Evolutionary conservation across 371 early-diverging fungal species (phyloP).

Genomic region (Mortierella sp.): DNA sequence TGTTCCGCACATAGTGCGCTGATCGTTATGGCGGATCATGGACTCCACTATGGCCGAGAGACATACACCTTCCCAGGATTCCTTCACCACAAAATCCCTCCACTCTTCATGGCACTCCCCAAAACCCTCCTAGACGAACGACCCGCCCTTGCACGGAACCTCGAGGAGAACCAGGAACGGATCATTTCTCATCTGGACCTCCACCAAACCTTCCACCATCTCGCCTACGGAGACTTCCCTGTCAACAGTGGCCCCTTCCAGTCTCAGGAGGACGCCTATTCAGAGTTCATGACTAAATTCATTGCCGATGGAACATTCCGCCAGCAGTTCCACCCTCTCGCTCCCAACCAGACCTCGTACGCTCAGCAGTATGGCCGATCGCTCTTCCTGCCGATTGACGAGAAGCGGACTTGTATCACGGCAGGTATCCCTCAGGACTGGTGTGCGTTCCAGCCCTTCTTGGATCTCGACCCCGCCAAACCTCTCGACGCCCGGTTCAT

Average conservation of each 20-base stretch:
- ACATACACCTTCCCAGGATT: constrained; percentile 51
- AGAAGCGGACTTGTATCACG: constrained; percentile 28
- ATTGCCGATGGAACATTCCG: constrained; percentile 43
- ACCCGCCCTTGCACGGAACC: constrained; percentile 30
- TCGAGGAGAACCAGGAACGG: constrained; percentile 42
- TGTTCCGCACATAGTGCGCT: constrained; percentile 25
- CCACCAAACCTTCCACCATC: constrained; percentile 52
- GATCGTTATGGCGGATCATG: constrained; percentile 56
- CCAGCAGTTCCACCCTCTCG: constrained; percentile 30
- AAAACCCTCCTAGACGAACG: constrained; percentile 25
- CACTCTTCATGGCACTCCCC: constrained; percentile 51
- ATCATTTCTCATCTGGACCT: constrained; percentile 53
- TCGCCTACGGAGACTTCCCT: constrained; percentile 54
- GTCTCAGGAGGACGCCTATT: constrained; percentile 10
- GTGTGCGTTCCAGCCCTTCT: constrained; percentile 56
- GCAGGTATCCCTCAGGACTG: constrained; percentile 48
- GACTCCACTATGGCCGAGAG: constrained; percentile 59
- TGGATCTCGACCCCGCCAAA: constrained; percentile 36
- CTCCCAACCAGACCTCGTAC: constrained; percentile 42
- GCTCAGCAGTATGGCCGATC: constrained; percentile 53
- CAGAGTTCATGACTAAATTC: constrained; percentile 26
- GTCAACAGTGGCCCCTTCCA: not conserved
- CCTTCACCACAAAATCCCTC: constrained; percentile 58
- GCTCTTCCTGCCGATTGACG: constrained; percentile 41
- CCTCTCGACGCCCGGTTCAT: constrained; percentile 37